Percentiles rank a stretch among this genome's conserved stretches.
phyloP scores from a whole-genome alignment of 2,329 filamentous ascomycete species.

The Epichloe scottii region DNA sequence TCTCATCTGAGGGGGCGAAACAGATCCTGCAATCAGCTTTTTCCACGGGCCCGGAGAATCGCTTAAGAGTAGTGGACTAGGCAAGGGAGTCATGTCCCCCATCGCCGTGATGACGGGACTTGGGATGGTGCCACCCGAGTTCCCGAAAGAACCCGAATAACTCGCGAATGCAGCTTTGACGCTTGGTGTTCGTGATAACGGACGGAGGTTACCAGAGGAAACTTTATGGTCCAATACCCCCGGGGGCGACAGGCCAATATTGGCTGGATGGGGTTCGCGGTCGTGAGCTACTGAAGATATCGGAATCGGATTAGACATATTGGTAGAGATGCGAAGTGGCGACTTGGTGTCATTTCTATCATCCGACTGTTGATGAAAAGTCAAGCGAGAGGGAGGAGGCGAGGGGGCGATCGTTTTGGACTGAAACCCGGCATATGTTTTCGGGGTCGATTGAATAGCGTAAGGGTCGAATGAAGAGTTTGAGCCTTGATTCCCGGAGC shows the following conservation, averaged over 20 bases:
- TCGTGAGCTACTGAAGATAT: conserved; percentile 10
- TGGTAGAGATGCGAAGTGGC: conserved; percentile 27
- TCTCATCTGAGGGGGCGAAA: conserved; percentile 25
- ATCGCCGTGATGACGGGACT: conserved; percentile 65
- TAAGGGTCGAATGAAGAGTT: conserved; percentile 6
- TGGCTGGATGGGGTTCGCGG: conserved; percentile 24
- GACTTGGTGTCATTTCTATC: conserved; percentile 9
- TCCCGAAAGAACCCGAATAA: conserved; percentile 36
- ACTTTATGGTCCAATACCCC: conserved; percentile 16
- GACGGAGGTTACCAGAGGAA: conserved; percentile 27
- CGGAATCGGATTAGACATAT: conserved; percentile 13
- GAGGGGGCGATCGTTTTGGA: conserved; percentile 21
- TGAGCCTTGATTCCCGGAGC: not conserved
- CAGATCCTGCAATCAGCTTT: conserved; percentile 33
- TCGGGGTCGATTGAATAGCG: conserved; percentile 8
- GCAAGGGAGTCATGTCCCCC: conserved; percentile 67
- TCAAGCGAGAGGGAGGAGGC: conserved; percentile 15
- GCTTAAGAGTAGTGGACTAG: conserved; percentile 56
- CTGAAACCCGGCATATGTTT: conserved; percentile 14
- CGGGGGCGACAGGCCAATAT: conserved; percentile 19
- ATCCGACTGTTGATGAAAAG: conserved; percentile 5
- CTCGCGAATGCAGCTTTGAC: conserved; percentile 42
- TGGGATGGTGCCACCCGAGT: conserved; percentile 54
- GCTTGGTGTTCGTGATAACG: conserved; percentile 47
- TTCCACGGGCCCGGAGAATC: conserved; percentile 59